Evolutionary conservation across 2,329 filamentous ascomycete genomes (phyloP), one percentile per base, ranked within the genome.

Genomic region (Diaporthe nobilis): DNA sequence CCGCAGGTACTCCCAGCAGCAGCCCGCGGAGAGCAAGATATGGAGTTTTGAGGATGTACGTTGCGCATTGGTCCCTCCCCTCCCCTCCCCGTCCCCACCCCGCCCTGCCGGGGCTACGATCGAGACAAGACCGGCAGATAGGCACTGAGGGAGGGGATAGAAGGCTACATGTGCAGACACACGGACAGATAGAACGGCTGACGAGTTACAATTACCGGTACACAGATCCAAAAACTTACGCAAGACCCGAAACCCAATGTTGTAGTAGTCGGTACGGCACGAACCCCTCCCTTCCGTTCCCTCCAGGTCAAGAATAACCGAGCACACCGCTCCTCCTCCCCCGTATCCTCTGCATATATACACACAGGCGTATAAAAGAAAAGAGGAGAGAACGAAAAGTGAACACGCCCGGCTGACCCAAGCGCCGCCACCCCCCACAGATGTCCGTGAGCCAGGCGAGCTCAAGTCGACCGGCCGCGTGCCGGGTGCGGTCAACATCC

Each of bases 401-500:
- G 25, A 42, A 25, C 22, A 20, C 12, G 3, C 15, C 37, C 31
- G 25, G 49, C 37, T 58, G 28, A 63, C 37, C 28, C 3, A n/a
- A 13, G 34, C n/a, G n/a, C 25, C 3, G 9, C 13, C 17, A 15
- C 10, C 47, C 15, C 34, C 15, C 3, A 53, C 76, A 90, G 94
- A 96, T 84, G 90, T 93, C 71, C 94, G 94, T 82, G 94, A 96
- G 82, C 93, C 93, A 2, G 79, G 81, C 77, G 95, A 97, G 83
- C 90, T 94, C 76, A 80, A 84, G 70, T 83, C 86, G 9, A 91
- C 90, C 12, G 94, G 94, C 78, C 90, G 87, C 77, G 98, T 99
- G 81, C 97, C 97, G 1, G 90, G 90, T 61, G 92, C 95, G 1
- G 86, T 96, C 80, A 96, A 96, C 86, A 91, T 99, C 67, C 96